Evolutionary conservation across 106 monocot genomes (phyloP).

Genomic region (Platanthera zijinensis): DNA sequence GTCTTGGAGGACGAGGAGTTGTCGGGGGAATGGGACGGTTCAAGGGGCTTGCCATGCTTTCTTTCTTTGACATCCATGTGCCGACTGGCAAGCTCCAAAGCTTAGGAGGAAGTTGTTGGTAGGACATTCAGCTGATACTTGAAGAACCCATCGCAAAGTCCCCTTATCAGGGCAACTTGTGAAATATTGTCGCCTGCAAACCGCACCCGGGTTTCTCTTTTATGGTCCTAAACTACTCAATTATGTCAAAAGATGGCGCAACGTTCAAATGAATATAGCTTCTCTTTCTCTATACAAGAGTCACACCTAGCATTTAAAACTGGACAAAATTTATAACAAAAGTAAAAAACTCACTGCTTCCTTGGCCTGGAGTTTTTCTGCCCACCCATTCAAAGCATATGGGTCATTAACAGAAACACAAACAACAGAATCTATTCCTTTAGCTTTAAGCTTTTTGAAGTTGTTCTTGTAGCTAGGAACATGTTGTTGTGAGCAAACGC

Average conservation of each 20-base stretch:
- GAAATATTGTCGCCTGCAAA: too few relatives aligned
- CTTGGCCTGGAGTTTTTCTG: constrained; percentile 80
- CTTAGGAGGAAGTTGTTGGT: too few relatives aligned
- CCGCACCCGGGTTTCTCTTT: too few relatives aligned
- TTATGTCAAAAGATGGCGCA: neutral
- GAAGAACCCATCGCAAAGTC: too few relatives aligned
- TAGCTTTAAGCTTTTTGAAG: constrained; percentile 85
- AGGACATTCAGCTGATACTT: too few relatives aligned
- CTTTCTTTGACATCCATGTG: too few relatives aligned
- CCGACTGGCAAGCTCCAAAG: too few relatives aligned
- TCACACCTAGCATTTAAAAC: constrained; percentile 80
- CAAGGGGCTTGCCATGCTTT: too few relatives aligned
- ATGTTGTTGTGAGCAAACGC: constrained; percentile 79
- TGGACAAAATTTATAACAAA: constrained; percentile 9
- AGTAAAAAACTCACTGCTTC: constrained; percentile 43
- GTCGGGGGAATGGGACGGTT: too few relatives aligned
- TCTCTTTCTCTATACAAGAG: neutral
- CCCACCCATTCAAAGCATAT: constrained; percentile 95
- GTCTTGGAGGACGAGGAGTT: too few relatives aligned
- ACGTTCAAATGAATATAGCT: neutral
- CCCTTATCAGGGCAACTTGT: too few relatives aligned
- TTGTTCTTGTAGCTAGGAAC: constrained; percentile 94
- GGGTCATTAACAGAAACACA: constrained; percentile 97
- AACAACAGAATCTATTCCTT: constrained; percentile 88
- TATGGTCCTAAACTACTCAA: neutral